Evolutionary conservation across 257 asterid species (phyloP).

Genomic region (Ehretia macrophylla): DNA sequence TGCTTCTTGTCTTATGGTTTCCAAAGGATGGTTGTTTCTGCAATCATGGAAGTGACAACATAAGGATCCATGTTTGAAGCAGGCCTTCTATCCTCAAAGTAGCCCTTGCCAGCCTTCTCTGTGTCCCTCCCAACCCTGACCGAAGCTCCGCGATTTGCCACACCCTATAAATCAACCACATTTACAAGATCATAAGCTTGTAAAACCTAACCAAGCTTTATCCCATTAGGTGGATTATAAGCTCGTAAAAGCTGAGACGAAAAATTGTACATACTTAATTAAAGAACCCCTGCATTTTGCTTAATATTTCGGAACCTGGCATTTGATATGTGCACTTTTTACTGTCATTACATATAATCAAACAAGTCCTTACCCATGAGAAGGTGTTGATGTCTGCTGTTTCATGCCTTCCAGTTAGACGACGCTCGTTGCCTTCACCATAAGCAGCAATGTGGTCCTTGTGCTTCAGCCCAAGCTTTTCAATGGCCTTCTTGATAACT

Average conservation of each 20-base stretch:
- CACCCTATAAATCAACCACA: slow-evolving; percentile 37
- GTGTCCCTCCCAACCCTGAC: slow-evolving; percentile 76
- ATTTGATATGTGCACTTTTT: too few species aligned
- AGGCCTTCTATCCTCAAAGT: slow-evolving; percentile 75
- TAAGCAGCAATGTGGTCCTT: slow-evolving; percentile 29
- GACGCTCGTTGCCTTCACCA: slow-evolving; percentile 35
- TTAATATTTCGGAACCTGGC: too few species aligned
- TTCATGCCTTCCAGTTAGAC: slow-evolving; percentile 36
- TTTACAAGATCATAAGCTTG: too few species aligned
- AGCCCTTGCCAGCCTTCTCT: slow-evolving; percentile 67
- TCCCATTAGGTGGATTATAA: too few species aligned
- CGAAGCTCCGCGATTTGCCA: slow-evolving; percentile 79
- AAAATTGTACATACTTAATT: too few species aligned
- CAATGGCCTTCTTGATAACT: slow-evolving; percentile 27
- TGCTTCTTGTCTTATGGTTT: slow-evolving; percentile 25
- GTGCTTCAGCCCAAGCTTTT: slow-evolving; percentile 25
- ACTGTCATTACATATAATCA: not conserved
- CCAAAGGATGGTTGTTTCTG: slow-evolving; percentile 61
- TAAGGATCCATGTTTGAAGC: slow-evolving; percentile 82
- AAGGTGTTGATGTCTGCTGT: slow-evolving; percentile 29
- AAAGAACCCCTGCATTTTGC: too few species aligned
- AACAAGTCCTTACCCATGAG: slow-evolving; percentile 24
- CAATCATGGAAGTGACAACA: slow-evolving; percentile 64
- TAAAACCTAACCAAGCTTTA: too few species aligned
- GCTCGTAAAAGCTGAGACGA: too few species aligned